These are phyloP conservation scores for Bolboschoenus planiculmis DNA, from an alignment of 176 grass and related monocot species.

Conservation along the genomic window DNA sequence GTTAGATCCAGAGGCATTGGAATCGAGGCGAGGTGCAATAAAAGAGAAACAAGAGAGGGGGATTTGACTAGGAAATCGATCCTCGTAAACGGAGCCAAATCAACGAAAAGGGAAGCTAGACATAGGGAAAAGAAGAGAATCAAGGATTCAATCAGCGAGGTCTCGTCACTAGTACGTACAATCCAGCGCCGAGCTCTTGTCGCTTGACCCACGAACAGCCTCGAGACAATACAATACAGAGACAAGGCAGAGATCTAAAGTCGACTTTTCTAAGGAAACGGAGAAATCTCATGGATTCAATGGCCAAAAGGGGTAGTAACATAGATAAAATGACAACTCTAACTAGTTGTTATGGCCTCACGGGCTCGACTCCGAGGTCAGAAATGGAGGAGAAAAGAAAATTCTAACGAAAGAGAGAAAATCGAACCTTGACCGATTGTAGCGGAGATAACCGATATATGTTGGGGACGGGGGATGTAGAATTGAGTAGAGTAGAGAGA, in stretches of 20 bases:
- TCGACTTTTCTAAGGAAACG: constrained; percentile 3
- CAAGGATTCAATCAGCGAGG: neutral
- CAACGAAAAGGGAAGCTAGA: neutral
- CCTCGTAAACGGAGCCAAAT: constrained; percentile 11
- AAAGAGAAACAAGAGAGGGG: neutral
- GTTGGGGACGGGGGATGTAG: neutral
- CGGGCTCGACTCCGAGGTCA: neutral
- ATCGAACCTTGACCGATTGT: constrained; percentile 4
- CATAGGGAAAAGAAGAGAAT: constrained; percentile 26
- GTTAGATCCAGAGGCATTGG: constrained; percentile 8
- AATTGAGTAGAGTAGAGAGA: neutral
- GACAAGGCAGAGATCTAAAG: neutral
- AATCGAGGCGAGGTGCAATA: constrained; percentile 22
- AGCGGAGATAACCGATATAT: neutral
- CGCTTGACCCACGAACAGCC: constrained; percentile 22
- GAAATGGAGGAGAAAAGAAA: neutral
- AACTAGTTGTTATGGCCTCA: neutral
- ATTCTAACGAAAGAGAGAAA: neutral
- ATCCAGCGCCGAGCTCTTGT: constrained; percentile 19
- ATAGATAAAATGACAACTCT: neutral
- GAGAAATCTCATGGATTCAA: neutral
- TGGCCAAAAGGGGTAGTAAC: neutral
- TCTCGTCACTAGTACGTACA: neutral
- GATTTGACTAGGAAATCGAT: neutral
- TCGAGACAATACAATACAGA: constrained; percentile 4